Conservation (phyloP, 2,329 filamentous ascomycete genomes). For the Sporothrix humicola region DNA sequence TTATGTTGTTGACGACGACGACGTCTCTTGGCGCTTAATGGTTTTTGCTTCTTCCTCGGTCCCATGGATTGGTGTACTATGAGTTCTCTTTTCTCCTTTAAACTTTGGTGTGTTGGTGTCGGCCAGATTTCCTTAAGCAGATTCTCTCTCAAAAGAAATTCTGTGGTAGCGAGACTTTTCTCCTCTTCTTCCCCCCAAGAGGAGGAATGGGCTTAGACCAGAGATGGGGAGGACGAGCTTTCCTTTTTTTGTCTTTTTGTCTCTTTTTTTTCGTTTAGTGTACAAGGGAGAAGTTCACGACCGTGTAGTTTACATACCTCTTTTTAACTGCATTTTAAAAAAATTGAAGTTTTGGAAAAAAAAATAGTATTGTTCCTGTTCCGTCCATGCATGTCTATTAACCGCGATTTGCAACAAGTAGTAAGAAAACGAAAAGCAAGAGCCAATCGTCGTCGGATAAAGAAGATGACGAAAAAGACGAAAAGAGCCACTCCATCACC, state of each 20-base stretch:
- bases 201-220: constrained; percentile 10
- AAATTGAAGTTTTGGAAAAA: constrained; percentile 22
- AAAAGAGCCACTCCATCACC: no score
- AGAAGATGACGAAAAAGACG: no score
- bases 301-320: constrained; percentile 30
- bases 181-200: background rate
- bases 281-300: constrained; percentile 28
- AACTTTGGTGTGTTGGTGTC: background rate
- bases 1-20: background rate
- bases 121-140: constrained; percentile 29
- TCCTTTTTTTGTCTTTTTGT: constrained; percentile 8
- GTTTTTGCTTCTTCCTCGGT: constrained; percentile 16
- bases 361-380: no score
- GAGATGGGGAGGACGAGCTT: constrained; percentile 21
- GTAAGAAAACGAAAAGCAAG: no score
- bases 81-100: constrained; percentile 3
- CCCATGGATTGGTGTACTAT: constrained; percentile 27
- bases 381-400: background rate
- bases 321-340: constrained; percentile 21
- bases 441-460: no score
- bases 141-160: no score
- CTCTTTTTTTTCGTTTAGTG: constrained; percentile 13
- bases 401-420: no score
- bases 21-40: background rate
- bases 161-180: constrained; percentile 14